Evolutionary conservation across 805 yeast genomes (phyloP).

Genomic region (Zygoascus bituminiphila): DNA sequence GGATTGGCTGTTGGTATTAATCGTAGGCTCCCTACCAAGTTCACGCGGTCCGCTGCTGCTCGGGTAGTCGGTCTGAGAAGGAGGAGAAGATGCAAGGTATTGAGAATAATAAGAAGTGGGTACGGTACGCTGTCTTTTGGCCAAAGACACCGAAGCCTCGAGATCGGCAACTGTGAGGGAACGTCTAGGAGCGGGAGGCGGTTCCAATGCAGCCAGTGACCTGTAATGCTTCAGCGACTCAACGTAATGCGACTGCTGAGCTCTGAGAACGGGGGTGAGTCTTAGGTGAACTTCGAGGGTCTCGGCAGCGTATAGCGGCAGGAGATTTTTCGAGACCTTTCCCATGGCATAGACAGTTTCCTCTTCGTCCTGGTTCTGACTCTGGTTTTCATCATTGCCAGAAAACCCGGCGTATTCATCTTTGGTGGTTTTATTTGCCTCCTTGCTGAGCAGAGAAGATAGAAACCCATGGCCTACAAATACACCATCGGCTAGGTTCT

Average conservation of each 20-base stretch:
- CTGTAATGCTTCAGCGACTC: constrained; percentile 12
- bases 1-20: background rate
- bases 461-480: constrained; percentile 34
- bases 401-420: background rate
- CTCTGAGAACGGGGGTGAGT: constrained; percentile 17
- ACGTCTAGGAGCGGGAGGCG: background rate
- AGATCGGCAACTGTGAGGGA: constrained; percentile 3
- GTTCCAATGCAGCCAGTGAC: constrained; percentile 3
- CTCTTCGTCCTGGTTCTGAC: background rate
- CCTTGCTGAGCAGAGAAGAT: constrained; percentile 12
- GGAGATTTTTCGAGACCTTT: constrained; percentile 20
- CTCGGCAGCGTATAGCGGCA: constrained; percentile 22
- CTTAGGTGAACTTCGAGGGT: constrained; percentile 25
- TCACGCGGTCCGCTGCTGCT: background rate
- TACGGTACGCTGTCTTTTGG: background rate
- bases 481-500: constrained; percentile 28
- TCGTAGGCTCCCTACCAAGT: background rate
- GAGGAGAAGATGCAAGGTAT: constrained; percentile 3
- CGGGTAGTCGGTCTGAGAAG: constrained; percentile 1
- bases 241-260: constrained; percentile 12
- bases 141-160: background rate
- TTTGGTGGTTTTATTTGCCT: background rate
- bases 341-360: constrained; percentile 14
- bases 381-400: too few species aligned
- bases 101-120: constrained; percentile 4